A percentile compares a stretch with the other conserved stretches of the same genome.
These are phyloP conservation scores for Groenewaldozyma tartarivorans DNA, from an alignment of 805 yeast species.

Conservation along the genomic window DNA sequence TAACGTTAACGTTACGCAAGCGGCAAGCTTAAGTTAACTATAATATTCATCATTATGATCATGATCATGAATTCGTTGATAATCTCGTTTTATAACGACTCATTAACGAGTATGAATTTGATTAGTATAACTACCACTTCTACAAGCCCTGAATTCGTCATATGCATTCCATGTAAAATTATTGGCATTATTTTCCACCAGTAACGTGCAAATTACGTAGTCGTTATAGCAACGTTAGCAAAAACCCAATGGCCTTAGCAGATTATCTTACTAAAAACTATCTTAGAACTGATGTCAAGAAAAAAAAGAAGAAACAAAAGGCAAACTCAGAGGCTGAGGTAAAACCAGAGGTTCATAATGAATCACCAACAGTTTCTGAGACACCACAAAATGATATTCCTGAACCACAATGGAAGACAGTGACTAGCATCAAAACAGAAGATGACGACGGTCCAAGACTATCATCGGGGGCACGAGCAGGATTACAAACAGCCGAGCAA, in stretches of 20 bases:
- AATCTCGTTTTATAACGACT: no score
- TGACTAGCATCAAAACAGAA: slow-evolving; percentile 2
- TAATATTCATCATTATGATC: no score
- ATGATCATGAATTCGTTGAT: no score
- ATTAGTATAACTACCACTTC: no score
- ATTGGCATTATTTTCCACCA: no score
- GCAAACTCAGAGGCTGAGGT: slow-evolving; percentile 3
- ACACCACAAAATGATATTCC: neutral
- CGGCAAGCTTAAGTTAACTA: no score
- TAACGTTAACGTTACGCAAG: no score
- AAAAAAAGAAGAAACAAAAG: slow-evolving; percentile 23
- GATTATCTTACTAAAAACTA: slow-evolving; percentile 40
- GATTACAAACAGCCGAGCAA: slow-evolving; percentile 40
- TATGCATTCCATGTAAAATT: no score
- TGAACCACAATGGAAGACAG: neutral
- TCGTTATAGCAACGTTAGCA: no score
- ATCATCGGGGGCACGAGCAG: slow-evolving; percentile 24
- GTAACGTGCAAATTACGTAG: no score
- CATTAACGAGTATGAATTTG: no score
- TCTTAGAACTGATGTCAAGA: slow-evolving; percentile 25
- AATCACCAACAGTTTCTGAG: neutral
- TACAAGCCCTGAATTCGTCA: no score
- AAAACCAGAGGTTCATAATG: neutral
- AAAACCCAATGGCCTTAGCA: slow-evolving; percentile 33
- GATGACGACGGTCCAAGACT: slow-evolving; percentile 3